A percentile compares a stretch with the other conserved stretches of the same genome.
phyloP scores from a whole-genome alignment of 2,329 filamentous ascomycete genomes.

The Stromatinia cepivora region DNA sequence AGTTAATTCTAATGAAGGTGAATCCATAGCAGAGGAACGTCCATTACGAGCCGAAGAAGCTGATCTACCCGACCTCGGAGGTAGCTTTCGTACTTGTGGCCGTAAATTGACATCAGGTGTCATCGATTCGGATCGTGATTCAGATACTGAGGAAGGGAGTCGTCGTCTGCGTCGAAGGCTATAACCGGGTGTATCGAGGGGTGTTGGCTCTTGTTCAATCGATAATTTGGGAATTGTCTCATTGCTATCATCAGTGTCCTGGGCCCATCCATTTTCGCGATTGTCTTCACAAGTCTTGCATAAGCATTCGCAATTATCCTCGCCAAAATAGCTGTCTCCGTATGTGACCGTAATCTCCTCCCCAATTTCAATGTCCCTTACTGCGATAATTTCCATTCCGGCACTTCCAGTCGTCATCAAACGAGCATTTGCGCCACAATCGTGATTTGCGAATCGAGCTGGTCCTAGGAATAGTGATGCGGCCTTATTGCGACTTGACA shows the following conservation, averaged over 20 bases:
- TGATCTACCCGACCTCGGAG: conserved; percentile 29
- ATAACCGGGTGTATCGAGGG: conserved; percentile 45
- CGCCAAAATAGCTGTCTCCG: conserved; percentile 93
- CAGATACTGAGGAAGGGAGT: conserved; percentile 49
- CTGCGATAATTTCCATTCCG: conserved; percentile 87
- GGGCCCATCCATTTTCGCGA: conserved; percentile 77
- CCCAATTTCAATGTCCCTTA: conserved; percentile 76
- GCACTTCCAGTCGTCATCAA: conserved; percentile 80
- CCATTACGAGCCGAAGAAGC: conserved; percentile 33
- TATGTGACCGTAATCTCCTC: conserved; percentile 98
- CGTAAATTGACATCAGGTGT: conserved; percentile 51
- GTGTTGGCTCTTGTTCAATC: conserved; percentile 36
- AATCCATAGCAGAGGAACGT: conserved; percentile 30
- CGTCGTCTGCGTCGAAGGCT: conserved; percentile 54
- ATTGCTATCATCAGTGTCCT: conserved; percentile 48
- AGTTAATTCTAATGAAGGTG: conserved; percentile 31
- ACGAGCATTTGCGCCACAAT: conserved; percentile 88
- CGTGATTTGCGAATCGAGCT: conserved; percentile 94
- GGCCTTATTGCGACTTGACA: conserved; percentile 87
- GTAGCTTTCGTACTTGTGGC: conserved; percentile 36
- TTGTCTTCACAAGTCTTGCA: conserved; percentile 82
- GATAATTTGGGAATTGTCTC: conserved; percentile 35
- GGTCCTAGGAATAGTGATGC: conserved; percentile 93
- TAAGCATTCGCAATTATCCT: conserved; percentile 91
- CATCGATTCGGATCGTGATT: conserved; percentile 57